Conservation (phyloP, 768 basidiomycete genomes). For the Peribolospora kevripleyi region DNA sequence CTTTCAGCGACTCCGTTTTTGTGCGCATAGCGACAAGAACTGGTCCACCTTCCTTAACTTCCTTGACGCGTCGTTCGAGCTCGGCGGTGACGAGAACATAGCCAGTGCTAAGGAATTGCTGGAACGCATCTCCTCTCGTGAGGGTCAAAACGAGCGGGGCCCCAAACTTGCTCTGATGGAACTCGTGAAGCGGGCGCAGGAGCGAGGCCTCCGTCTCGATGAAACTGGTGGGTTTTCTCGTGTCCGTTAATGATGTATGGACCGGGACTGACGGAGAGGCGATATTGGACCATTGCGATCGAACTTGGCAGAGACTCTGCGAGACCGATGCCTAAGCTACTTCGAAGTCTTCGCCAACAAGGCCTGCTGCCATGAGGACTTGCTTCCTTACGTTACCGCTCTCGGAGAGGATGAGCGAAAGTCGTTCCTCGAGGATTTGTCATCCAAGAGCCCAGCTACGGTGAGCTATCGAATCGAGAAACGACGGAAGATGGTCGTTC, state of each 20-base stretch:
- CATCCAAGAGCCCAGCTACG: conserved; percentile 10
- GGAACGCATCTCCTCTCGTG: conserved; percentile 1
- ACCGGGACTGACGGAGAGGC: neutral
- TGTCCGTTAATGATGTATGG: neutral
- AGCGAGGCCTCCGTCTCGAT: neutral
- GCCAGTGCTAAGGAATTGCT: neutral
- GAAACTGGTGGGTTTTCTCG: conserved; percentile 1
- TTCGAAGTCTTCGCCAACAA: conserved; percentile 52
- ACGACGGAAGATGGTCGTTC: conserved; percentile 26
- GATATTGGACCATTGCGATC: conserved; percentile 7
- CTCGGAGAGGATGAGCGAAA: conserved; percentile 30
- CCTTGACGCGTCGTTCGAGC: conserved; percentile 5
- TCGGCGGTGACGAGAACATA: conserved; percentile 1
- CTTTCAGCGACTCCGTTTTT: neutral
- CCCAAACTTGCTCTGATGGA: conserved; percentile 50
- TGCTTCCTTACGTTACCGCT: conserved; percentile 35
- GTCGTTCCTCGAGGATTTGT: conserved; percentile 28
- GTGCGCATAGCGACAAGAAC: conserved; percentile 9
- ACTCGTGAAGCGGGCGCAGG: conserved; percentile 36
- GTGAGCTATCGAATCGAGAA: neutral
- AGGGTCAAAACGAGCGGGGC: conserved; percentile 44
- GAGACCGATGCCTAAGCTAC: conserved; percentile 37
- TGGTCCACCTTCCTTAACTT: conserved; percentile 14
- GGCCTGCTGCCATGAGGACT: conserved; percentile 65
- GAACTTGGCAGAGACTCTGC: conserved; percentile 11